Evolutionary conservation across 805 yeast genomes (phyloP).

Genomic region (Candida rishiriensis): DNA sequence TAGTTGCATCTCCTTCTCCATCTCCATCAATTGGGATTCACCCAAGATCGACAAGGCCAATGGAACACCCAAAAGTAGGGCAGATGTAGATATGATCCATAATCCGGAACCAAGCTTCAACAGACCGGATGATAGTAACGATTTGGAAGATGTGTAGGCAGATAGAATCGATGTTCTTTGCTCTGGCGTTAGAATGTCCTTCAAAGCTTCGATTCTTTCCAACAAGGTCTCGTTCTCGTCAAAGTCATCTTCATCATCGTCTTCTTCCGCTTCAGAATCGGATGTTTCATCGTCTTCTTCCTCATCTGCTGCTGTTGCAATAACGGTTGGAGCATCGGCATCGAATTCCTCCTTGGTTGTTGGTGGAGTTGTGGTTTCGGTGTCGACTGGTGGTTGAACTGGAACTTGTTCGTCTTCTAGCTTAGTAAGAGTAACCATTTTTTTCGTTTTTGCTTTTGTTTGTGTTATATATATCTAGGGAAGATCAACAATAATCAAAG

Average conservation of each 20-base stretch:
- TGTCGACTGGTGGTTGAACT: conserved; percentile 7
- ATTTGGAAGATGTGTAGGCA: conserved; percentile 28
- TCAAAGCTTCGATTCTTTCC: conserved; percentile 88
- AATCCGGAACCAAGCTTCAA: conserved; percentile 67
- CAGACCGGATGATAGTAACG: conserved; percentile 43
- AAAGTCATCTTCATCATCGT: conserved; percentile 66
- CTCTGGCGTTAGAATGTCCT: conserved; percentile 85
- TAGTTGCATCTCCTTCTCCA: conserved; percentile 86
- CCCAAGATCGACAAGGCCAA: conserved; percentile 82
- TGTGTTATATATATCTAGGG: too few species aligned
- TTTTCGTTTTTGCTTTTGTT: conserved; percentile 5
- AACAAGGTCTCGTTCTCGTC: conserved; percentile 79
- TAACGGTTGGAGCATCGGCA: conserved; percentile 16
- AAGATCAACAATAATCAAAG: too few species aligned
- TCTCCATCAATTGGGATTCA: conserved; percentile 89
- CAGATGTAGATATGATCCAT: conserved; percentile 83
- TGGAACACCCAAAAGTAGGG: conserved; percentile 88
- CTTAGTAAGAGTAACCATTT: conserved; percentile 74
- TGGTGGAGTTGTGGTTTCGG: too few species aligned
- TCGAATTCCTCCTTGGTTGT: too few species aligned
- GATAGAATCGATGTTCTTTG: conserved; percentile 53
- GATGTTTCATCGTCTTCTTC: conserved; percentile 31
- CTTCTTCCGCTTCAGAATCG: conserved; percentile 33
- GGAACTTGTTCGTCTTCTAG: conserved; percentile 48
- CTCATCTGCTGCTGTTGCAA: conserved; percentile 32